These are phyloP conservation scores for Phallus indusiatus DNA, from an alignment of 768 basidiomycete species.

Conservation along the genomic window DNA sequence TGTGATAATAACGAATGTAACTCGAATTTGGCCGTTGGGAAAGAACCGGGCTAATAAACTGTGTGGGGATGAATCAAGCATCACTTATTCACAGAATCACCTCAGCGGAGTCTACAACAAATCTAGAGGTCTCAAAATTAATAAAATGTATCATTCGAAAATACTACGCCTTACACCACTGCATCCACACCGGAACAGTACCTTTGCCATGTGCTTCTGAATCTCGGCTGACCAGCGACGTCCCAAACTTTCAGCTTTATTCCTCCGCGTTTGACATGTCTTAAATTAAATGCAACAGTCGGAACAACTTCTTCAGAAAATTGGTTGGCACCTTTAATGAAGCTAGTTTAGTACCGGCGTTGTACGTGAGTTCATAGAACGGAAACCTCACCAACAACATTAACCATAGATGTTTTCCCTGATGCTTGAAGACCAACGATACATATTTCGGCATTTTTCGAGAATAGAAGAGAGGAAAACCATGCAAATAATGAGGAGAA, in stretches of 20 bases:
- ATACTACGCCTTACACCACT: slow-evolving; percentile 56
- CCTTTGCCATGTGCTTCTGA: slow-evolving; percentile 92
- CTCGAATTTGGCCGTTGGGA: slow-evolving; percentile 77
- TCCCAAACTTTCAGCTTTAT: slow-evolving; percentile 94
- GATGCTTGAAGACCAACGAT: slow-evolving; percentile 91
- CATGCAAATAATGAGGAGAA: slow-evolving; percentile 49
- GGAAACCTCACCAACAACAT: slow-evolving; percentile 61
- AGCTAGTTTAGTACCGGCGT: background rate
- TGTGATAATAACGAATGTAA: slow-evolving; percentile 71
- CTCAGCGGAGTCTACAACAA: slow-evolving; percentile 88
- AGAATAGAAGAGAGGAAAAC: slow-evolving; percentile 68
- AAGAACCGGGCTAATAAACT: slow-evolving; percentile 47
- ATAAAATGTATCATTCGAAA: background rate
- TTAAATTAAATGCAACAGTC: slow-evolving; percentile 87
- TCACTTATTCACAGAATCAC: slow-evolving; percentile 34
- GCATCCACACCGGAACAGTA: slow-evolving; percentile 92
- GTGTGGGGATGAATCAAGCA: background rate
- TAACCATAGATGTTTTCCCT: slow-evolving; percentile 91
- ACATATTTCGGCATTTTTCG: slow-evolving; percentile 79
- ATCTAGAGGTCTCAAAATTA: slow-evolving; percentile 35
- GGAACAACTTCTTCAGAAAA: slow-evolving; percentile 98
- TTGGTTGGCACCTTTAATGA: slow-evolving; percentile 26
- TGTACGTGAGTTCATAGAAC: background rate
- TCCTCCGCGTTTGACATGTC: slow-evolving; percentile 82
- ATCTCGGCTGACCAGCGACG: slow-evolving; percentile 89